Conservation (phyloP, 768 basidiomycete species). For the Amanita brunnescens region DNA sequence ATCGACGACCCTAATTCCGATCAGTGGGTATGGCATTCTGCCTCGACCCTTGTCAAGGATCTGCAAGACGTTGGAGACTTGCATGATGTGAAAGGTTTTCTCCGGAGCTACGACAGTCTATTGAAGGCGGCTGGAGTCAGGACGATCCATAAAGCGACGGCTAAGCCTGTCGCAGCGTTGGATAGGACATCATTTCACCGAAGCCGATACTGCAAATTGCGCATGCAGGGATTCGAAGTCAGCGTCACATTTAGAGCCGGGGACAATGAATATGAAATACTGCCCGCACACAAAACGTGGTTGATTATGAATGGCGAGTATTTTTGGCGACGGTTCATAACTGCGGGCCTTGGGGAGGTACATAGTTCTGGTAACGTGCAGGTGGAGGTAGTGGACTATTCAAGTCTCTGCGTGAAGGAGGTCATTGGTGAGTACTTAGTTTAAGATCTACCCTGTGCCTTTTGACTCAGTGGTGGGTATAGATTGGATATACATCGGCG, state of each 20-base stretch:
- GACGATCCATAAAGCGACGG: too few relatives aligned
- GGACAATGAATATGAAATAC: slow-evolving; percentile 12
- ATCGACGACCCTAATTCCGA: slow-evolving; percentile 28
- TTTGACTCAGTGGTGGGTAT: background rate
- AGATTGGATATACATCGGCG: slow-evolving; percentile 5
- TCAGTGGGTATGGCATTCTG: slow-evolving; percentile 32
- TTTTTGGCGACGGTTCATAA: slow-evolving; percentile 22
- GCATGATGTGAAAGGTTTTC: too few relatives aligned
- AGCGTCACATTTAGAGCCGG: slow-evolving; percentile 27
- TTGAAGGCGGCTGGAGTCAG: too few relatives aligned
- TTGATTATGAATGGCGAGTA: slow-evolving; percentile 25
- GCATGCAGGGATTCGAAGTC: slow-evolving; percentile 22
- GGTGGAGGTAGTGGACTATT: slow-evolving; percentile 2
- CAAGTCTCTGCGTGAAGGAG: slow-evolving; percentile 15
- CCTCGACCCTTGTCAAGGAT: slow-evolving; percentile 31
- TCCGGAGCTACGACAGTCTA: too few relatives aligned
- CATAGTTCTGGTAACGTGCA: slow-evolving; percentile 10
- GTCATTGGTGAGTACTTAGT: background rate
- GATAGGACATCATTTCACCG: too few relatives aligned
- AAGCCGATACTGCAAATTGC: too few relatives aligned
- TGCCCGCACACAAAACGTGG: slow-evolving; percentile 33
- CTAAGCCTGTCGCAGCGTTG: too few relatives aligned
- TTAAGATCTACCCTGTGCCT: background rate
- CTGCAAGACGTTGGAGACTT: slow-evolving; percentile 23
- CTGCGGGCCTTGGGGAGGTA: slow-evolving; percentile 12